Percentiles rank a stretch among this genome's conserved stretches.
Evolutionary conservation across 192 early-diverging fungal species (phyloP).

Genomic region (Chytriomyces sp.): DNA sequence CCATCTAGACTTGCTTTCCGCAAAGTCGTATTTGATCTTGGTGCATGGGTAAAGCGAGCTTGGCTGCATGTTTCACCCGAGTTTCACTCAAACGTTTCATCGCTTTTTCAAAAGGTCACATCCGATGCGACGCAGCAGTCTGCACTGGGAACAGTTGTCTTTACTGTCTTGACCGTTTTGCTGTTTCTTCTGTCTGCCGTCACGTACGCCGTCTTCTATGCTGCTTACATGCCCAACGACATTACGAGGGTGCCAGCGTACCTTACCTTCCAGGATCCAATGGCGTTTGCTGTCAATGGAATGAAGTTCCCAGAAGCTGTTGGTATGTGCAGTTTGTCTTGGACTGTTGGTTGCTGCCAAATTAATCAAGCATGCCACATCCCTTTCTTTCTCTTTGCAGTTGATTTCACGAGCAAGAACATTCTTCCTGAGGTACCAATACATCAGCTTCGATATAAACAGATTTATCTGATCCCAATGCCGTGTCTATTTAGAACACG

Average conservation of each 20-base stretch:
- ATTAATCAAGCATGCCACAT: neutral
- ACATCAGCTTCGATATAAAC: neutral
- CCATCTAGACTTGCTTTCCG: constrained; percentile 19
- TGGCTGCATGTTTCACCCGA: neutral
- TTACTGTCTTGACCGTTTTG: constrained; percentile 33
- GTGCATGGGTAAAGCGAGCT: constrained; percentile 18
- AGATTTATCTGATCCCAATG: neutral
- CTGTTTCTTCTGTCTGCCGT: constrained; percentile 37
- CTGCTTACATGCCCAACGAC: constrained; percentile 66
- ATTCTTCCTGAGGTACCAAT: constrained; percentile 3
- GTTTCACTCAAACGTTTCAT: constrained; percentile 2
- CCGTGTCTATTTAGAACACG: neutral
- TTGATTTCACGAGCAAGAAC: constrained; percentile 27
- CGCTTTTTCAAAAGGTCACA: constrained; percentile 24
- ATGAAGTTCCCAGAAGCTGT: constrained; percentile 17
- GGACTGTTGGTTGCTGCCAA: constrained; percentile 2
- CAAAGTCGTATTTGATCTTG: constrained; percentile 22
- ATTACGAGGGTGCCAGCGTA: constrained; percentile 60
- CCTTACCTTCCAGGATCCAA: constrained; percentile 52
- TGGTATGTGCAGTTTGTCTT: neutral
- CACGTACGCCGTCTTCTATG: constrained; percentile 65
- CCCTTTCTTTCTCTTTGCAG: neutral
- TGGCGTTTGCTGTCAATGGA: neutral
- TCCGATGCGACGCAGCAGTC: constrained; percentile 48
- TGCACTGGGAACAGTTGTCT: constrained; percentile 45